Base-by-base conservation (phyloP, 2,329 filamentous ascomycete species). In the Fusarium secorum region DNA sequence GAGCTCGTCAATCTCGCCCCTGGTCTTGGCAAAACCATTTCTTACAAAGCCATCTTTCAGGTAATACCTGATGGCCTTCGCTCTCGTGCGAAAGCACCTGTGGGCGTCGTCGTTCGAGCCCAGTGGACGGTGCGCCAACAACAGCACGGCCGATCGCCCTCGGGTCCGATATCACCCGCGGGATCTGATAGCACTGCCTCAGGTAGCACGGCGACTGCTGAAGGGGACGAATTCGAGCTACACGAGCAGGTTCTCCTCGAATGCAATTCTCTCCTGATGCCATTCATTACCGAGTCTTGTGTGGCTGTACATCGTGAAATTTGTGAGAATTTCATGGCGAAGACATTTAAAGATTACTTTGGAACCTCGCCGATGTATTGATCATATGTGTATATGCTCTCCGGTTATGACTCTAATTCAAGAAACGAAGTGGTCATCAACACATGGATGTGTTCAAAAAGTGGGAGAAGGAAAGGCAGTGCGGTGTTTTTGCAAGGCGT, bases 1-100 rank as follows among this genome's bases (percentile, higher is more conserved):
- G 79, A 81, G 66, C 65, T 75, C 35, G 73, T 81, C 62, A 75
- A 74, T 20, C 71, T 83, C 28, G 78, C 84, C 11, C 82, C 83
- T 2, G 81, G 83, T 48, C 67, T 83, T 28, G 77, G 72, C 49
- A 84, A 81, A 71, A 79, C 81, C 35, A 78, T 85, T 39, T 71
- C 70, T 55, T 81, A 85, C 62, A 81, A 81, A 8, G 82, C 81
- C 65, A 79, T 83, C 32, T 84, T 85, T 66, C 84, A 85, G 73
- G 78, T 75, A 64, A 79, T 82, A 35, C 76, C 78, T 26, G 74
- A 78, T 38, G 84, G 84, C 51, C 75, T 83, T 33, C 79, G 84
- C n/a, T 81, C 81, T 57, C 78, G 84, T 41, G 83, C 82, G 52
- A 77, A 82, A 42, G 83, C 83, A 8, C 77, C 80, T 6, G 83